Percentiles rank a stretch among this genome's conserved stretches.
These are phyloP conservation scores for Penstemon eatonii DNA, from an alignment of 257 asterid species.

Conservation along the genomic window DNA sequence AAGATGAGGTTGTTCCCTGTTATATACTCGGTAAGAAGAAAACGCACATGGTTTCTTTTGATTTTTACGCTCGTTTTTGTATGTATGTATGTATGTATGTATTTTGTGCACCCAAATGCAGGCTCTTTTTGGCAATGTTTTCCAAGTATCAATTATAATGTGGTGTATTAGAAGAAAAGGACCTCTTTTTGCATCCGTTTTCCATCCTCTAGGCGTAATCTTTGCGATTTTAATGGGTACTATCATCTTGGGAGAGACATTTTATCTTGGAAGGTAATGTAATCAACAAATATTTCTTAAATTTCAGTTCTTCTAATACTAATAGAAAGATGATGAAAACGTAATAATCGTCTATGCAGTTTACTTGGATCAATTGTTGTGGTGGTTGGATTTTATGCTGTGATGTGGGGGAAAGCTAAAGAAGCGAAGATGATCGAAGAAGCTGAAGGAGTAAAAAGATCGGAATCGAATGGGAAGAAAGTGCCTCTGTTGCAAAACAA, in stretches of 20 bases:
- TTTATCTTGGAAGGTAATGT: conserved; percentile 67
- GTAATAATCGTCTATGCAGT: conserved; percentile 22
- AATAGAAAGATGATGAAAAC: no score
- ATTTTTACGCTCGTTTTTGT: neutral
- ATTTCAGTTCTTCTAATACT: neutral
- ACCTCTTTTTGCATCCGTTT: conserved; percentile 63
- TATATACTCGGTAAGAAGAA: conserved; percentile 53
- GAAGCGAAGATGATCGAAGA: conserved; percentile 39
- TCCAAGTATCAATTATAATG: conserved; percentile 50
- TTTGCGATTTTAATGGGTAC: conserved; percentile 46
- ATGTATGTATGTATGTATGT: neutral
- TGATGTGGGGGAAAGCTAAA: conserved; percentile 63
- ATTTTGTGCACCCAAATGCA: conserved; percentile 19
- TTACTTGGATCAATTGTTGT: conserved; percentile 54
- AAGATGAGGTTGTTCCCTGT: conserved; percentile 49
- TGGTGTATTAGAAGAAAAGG: conserved; percentile 71
- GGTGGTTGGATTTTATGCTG: conserved; percentile 54
- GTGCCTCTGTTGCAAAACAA: conserved; percentile 42
- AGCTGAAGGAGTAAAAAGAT: conserved; percentile 17
- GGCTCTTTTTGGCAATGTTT: conserved; percentile 63
- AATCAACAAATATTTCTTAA: neutral
- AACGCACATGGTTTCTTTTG: neutral
- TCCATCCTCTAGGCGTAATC: conserved; percentile 64
- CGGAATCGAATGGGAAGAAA: conserved; percentile 34
- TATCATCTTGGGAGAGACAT: conserved; percentile 49